A percentile compares a stretch with the other conserved stretches of the same genome.
These are phyloP conservation scores for Pichia sp. DNA, from an alignment of 1,139 yeast species.

Conservation along the genomic window DNA sequence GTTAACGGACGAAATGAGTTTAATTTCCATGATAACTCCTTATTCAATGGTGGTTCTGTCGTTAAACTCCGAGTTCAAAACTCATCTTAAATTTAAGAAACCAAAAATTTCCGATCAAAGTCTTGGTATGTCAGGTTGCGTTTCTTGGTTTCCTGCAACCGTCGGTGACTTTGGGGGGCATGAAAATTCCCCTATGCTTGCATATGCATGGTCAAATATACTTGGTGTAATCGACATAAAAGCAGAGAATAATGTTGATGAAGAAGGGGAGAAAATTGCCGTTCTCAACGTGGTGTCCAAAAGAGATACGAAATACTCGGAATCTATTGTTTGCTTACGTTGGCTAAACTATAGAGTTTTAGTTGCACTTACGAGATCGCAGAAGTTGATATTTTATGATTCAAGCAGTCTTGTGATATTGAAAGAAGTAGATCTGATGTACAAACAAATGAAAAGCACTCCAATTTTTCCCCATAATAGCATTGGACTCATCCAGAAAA, in stretches of 20 bases:
- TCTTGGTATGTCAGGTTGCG: slow-evolving; percentile 41
- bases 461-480: slow-evolving; percentile 13
- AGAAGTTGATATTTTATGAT: slow-evolving; percentile 42
- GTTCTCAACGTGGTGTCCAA: slow-evolving; percentile 41
- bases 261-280: slow-evolving; percentile 17
- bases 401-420: slow-evolving; percentile 37
- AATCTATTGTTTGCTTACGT: slow-evolving; percentile 47
- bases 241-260: slow-evolving; percentile 36
- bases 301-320: slow-evolving; percentile 44
- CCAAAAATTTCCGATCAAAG: slow-evolving; percentile 38
- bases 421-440: slow-evolving; percentile 40
- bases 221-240: slow-evolving; percentile 53
- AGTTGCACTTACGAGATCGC: slow-evolving; percentile 48
- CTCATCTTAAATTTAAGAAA: slow-evolving; percentile 51
- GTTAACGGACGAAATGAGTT: slow-evolving; percentile 38
- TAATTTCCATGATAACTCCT: slow-evolving; percentile 59
- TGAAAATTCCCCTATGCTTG: slow-evolving; percentile 47
- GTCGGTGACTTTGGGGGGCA: slow-evolving; percentile 21
- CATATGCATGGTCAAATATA: slow-evolving; percentile 62
- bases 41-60: slow-evolving; percentile 51
- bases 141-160: slow-evolving; percentile 59
- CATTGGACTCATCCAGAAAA: slow-evolving; percentile 19
- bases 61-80: slow-evolving; percentile 46
- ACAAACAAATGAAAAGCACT: slow-evolving; percentile 38
- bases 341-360: slow-evolving; percentile 58